Evolutionary conservation across 2,329 filamentous ascomycete species (phyloP), one percentile per base, ranked within the genome.

Genomic region (Fusarium protoensiforme): DNA sequence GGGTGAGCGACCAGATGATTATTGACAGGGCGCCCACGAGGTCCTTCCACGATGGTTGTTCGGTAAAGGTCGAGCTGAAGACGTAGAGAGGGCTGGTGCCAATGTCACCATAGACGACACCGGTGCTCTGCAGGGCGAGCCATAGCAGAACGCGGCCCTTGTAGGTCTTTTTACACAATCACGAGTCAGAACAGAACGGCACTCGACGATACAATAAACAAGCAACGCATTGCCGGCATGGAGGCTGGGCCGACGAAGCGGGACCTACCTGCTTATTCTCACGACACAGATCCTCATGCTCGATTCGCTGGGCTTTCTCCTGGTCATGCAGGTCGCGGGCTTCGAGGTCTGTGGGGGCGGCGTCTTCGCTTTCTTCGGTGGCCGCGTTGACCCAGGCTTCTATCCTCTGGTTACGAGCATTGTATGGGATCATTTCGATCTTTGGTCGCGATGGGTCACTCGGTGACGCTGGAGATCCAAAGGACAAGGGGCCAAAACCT

Each of bases 31-130:
- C 91, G 54, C 91, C 90, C 53, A 92, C 83, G 4, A 93, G 83
- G 73, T 92, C 89, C 24, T 88, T 84, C 73, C 87, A 87, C 8
- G 82, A 84, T 0, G 91, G 91, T 18, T 86, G 81, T 4, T 83
- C 81, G 29, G 85, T 84, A 76, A 93, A 93, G 1, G 90, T 92
- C n/a, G 89, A 91, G 20, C 91, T 92, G 80, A 84, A 93, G 20
- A 93, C 91, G 75, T 93, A 93, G 20, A 93, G 87, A n/a, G 91
- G 91, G 68, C 87, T 90, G 22, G 85, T 87, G 65, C 91, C 91
- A 76, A 93, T 92, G 73, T 93, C 91, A 27, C 91, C 91, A 69
- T 93, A 93, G 59, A 93, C 92, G 43, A 92, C 89, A 59, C 91
- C 91, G 33, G 87, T 88, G 4, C 87, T 90, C 80, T 92, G 90